Base-by-base conservation (phyloP, 176 grass and related monocot genomes). In the Zizania latifolia region DNA sequence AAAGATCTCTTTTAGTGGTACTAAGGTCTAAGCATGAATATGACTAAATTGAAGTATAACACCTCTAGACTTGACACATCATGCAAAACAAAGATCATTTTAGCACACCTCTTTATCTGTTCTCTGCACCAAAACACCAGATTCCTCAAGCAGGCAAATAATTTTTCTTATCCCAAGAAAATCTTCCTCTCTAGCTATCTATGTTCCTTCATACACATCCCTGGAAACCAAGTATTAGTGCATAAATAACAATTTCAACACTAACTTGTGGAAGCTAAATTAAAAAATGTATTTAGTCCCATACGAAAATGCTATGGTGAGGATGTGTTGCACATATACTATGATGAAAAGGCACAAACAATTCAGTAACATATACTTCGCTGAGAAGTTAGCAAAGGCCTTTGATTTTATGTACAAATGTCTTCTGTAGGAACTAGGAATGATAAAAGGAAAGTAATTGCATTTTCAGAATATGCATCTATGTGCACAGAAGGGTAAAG, bases 181-280 rank as follows among this genome's bases (percentile, higher is more conserved):
- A 85, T 98, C 94, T 83, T 83, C 81, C 19, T 45, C 81, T 60
- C 38, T 98, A 64, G 94, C 94, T 41, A 82, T 77, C 77, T 88
- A 83, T 81, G 91, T 98, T 75, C 91, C 94, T 87, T 98, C 94
- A 69, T 98, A 98, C 56, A 93, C 91, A 89, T 92, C 91, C 79
- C 91, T 98, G 75, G 51, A 66, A 80, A 78, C 24, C 24, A 78
- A 53, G 56, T 51, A 68, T 19, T 67, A 72, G n/a, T 30, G 30
- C 27, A 38, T 72, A 35, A 30, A 69, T 74, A 38, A 12, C n/a
- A 1, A 51, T 75, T 61, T 39, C 29, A 45, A 75, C 37, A 39
- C 58, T 2, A 83, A 7, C 32, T 83, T 70, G 32, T 39, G 70
- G 31, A 77, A 50, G 72, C 64, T 76, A 50, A 19, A 58, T 67